A percentile compares a stretch with the other conserved stretches of the same genome.
Conservation (phyloP, 345 rosid genomes). For the Citrus glauca region DNA sequence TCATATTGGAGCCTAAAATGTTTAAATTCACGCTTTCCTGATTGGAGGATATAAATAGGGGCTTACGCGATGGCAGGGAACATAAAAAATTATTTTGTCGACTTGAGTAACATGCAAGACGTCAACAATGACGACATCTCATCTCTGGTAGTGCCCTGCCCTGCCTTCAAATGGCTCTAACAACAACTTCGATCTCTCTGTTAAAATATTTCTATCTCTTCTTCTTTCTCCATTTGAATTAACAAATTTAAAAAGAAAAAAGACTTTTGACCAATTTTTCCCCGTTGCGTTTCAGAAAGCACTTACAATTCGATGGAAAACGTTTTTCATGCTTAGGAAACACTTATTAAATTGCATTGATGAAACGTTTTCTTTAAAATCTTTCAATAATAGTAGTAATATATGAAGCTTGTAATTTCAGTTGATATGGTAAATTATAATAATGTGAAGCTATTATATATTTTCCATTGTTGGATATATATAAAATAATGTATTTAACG, state of each 20-base stretch:
- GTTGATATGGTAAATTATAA: no score
- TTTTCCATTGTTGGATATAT: no score
- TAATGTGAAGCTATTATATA: no score
- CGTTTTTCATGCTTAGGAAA: not conserved
- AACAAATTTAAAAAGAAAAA: no score
- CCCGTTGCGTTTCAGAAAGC: no score
- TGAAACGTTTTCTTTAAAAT: no score
- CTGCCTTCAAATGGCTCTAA: not conserved
- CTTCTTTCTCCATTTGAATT: not conserved
- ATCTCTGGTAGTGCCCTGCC: conserved; percentile 7
- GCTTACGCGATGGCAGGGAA: not conserved
- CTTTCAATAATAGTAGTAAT: no score
- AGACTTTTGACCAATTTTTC: no score
- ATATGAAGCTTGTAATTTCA: no score
- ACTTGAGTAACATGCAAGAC: not conserved
- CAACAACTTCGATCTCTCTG: not conserved
- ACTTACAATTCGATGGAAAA: no score
- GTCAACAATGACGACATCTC: conserved; percentile 35
- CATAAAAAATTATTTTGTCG: not conserved
- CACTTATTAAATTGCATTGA: not conserved
- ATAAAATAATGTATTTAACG: no score
- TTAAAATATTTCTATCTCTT: not conserved
- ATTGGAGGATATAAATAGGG: not conserved
- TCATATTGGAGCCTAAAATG: not conserved
- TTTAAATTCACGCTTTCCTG: not conserved